phyloP scores from a whole-genome alignment of 2,329 filamentous ascomycete species.

The Dactylellina cionopaga region DNA sequence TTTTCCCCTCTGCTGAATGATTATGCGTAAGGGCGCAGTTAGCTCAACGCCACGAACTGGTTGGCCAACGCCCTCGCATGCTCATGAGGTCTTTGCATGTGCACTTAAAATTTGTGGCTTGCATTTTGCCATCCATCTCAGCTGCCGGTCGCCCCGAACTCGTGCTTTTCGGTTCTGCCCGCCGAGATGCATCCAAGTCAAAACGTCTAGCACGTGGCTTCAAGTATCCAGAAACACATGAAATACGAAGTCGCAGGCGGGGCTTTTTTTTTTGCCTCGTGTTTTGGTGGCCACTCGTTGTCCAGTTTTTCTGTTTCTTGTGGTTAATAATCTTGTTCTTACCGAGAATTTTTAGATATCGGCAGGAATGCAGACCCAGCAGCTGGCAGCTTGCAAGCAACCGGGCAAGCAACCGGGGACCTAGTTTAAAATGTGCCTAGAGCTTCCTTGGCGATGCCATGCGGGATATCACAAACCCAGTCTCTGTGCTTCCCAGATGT shows the following conservation, averaged over 20 bases:
- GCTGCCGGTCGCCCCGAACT: slow-evolving; percentile 31
- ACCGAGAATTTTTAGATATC: too few relatives aligned
- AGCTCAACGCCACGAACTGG: slow-evolving; percentile 9
- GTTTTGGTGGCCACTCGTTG: slow-evolving; percentile 13
- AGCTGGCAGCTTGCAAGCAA: too few relatives aligned
- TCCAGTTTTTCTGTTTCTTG: slow-evolving; percentile 4
- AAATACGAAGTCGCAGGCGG: too few relatives aligned
- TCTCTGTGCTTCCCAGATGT: too few relatives aligned
- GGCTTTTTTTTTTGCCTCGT: slow-evolving; percentile 25
- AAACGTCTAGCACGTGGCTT: slow-evolving; percentile 43
- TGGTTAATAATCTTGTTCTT: slow-evolving; percentile 10
- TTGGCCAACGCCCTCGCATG: slow-evolving; percentile 36
- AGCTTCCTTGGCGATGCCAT: too few relatives aligned
- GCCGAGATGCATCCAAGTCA: slow-evolving; percentile 25
- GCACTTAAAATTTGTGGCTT: slow-evolving; percentile 45
- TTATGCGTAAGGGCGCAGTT: slow-evolving; percentile 24
- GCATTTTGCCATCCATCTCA: slow-evolving; percentile 34
- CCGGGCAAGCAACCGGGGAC: too few relatives aligned
- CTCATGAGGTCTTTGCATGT: neutral
- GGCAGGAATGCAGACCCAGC: too few relatives aligned
- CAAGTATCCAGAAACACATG: too few relatives aligned
- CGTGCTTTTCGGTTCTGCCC: slow-evolving; percentile 40
- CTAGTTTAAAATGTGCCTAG: too few relatives aligned
- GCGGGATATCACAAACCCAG: too few relatives aligned
- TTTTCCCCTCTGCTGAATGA: slow-evolving; percentile 5